Base-by-base conservation (phyloP, 129 eudicot genomes). In the Pulicaria dysenterica region DNA sequence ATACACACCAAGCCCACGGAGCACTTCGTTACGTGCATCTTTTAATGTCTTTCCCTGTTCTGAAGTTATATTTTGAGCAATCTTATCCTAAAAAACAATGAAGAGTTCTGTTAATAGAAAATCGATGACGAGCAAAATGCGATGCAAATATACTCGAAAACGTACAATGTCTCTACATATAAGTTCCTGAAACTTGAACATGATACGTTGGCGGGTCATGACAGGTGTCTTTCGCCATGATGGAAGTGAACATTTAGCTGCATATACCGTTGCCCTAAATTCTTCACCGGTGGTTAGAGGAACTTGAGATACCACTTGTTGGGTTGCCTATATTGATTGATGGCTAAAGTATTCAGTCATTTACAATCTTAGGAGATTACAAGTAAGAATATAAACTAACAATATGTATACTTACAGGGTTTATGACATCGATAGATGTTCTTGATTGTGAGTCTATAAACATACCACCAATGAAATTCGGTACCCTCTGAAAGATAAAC, bases 41-140 rank as follows among this genome's bases (percentile, higher is more conserved):
- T 89, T 92, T 67, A 88, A 71, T 67, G 97, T 86, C 72, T 92
- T 92, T 44, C 97, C 97, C 71, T 92, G 97, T 70, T 92, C 97
- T 5, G 87, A 88, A 59, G 97, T 88, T 67, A 92, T 89, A 71
- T 78, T 92, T 74, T 80, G 76, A 14, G 96, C 93, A 74, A 92
- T 92, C 86, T 92, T 92, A 53, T 92, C 96, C 97, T 92, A 54
- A 64, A 80, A 61, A 70, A 39, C 64, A 48, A 68, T 12, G 8
- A 48, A 53, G 42, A 71, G 39, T 36, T 74, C 19, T 70, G 37
- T 73, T 46, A 66, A 43, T 69, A 34, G 57, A 57, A 53, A 50
- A 12, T n/a, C n/a, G 9, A 70, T 49, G 64, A 58, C 40, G 10
- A 58, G 57, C 15, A 31, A 15, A 70, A 14, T 19, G 7, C 13